phyloP scores from a whole-genome alignment of 495 filamentous ascomycete genomes.

The Apodospora peruviana region DNA sequence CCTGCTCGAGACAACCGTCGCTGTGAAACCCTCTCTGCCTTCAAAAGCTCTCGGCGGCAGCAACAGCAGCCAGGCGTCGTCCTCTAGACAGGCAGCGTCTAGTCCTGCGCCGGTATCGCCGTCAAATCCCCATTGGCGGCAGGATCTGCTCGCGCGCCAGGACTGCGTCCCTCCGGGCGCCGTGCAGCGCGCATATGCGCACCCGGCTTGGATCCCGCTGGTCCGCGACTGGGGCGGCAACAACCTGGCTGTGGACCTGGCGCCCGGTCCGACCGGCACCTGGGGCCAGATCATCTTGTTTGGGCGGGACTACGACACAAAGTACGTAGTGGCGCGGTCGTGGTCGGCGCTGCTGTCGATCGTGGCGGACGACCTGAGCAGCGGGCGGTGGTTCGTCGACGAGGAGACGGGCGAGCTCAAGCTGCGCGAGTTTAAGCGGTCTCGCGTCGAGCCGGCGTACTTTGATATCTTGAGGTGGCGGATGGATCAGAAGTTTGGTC shows the following conservation, averaged over 20 bases:
- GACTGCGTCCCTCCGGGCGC: conserved; percentile 81
- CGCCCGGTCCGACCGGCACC: conserved; percentile 80
- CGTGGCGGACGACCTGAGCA: conserved; percentile 83
- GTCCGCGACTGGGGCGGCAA: conserved; percentile 98
- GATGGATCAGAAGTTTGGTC: conserved; percentile 88
- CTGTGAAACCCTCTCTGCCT: conserved; percentile 50
- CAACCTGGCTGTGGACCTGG: conserved; percentile 88
- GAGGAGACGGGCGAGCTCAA: conserved; percentile 91
- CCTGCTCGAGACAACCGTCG: conserved; percentile 52
- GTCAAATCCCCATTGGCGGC: conserved; percentile 68
- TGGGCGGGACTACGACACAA: conserved; percentile 96
- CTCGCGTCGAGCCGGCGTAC: conserved; percentile 87
- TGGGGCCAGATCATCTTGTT: conserved; percentile 98
- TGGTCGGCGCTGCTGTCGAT: conserved; percentile 85
- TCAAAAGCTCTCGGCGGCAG: conserved; percentile 63
- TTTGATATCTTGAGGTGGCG: conserved; percentile 92
- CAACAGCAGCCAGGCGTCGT: conserved; percentile 43
- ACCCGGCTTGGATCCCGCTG: conserved; percentile 93
- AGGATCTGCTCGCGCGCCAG: conserved; percentile 79
- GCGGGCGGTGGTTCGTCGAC: conserved; percentile 81
- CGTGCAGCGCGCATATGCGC: conserved; percentile 89
- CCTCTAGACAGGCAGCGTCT: conserved; percentile 31
- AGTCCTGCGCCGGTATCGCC: conserved; percentile 38
- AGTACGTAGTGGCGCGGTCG: conserved; percentile 90
- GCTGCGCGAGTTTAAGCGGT: conserved; percentile 80